Percentiles rank a stretch among this genome's conserved stretches.
Evolutionary conservation across 805 yeast species (phyloP).

Genomic region (Blastobotrys robertii): DNA sequence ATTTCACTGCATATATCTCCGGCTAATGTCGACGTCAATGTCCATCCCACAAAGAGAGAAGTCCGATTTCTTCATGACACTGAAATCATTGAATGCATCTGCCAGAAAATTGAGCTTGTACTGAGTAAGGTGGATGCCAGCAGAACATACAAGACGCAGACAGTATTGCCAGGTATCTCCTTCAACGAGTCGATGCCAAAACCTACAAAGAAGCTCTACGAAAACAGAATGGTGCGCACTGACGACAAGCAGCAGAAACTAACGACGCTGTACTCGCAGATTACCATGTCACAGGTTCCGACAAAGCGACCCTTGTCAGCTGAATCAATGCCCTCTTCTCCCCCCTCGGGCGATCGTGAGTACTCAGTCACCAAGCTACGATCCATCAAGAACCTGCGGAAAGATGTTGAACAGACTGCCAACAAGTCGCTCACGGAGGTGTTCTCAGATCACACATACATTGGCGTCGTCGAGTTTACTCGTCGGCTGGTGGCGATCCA

Average conservation of each 20-base stretch:
- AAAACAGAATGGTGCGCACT: constrained; percentile 60
- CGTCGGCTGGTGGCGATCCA: constrained; percentile 76
- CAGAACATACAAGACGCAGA: constrained; percentile 59
- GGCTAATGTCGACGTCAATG: constrained; percentile 74
- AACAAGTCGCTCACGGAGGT: constrained; percentile 53
- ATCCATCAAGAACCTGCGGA: constrained; percentile 43
- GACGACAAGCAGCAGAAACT: constrained; percentile 55
- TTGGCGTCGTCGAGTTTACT: constrained; percentile 71
- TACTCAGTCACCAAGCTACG: constrained; percentile 10
- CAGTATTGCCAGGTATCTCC: constrained; percentile 32
- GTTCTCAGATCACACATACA: constrained; percentile 59
- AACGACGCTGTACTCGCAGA: constrained; percentile 28
- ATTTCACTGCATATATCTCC: constrained; percentile 60
- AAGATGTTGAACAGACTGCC: constrained; percentile 36
- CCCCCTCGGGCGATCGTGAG: background rate
- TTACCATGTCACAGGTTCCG: background rate
- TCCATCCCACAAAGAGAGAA: constrained; percentile 93
- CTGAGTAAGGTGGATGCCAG: constrained; percentile 54
- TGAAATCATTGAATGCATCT: constrained; percentile 62
- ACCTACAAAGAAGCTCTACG: constrained; percentile 34
- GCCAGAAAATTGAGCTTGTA: constrained; percentile 37
- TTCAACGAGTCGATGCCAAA: background rate
- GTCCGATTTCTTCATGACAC: constrained; percentile 80
- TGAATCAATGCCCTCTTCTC: background rate
- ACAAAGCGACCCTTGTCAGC: background rate